Base-by-base conservation (phyloP, 1,139 yeast genomes). In the Scheffersomyces lignicola region DNA sequence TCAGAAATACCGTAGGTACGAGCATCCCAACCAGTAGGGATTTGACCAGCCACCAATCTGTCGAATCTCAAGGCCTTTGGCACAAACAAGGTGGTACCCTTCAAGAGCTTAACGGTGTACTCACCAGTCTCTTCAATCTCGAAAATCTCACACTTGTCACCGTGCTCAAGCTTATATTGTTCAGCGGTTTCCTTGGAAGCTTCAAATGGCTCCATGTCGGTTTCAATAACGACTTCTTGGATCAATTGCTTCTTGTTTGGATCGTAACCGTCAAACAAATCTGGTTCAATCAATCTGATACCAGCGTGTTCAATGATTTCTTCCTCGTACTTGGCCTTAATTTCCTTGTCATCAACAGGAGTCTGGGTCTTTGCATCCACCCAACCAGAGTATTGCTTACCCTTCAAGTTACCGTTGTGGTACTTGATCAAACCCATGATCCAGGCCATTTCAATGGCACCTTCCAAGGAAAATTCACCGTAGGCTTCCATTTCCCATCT, bases 361-460 rank as follows among this genome's bases (percentile, higher is more conserved):
- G 80, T 80, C 52, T 78, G 83, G 43, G 96, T 81, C 77, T 92
- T 90, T 47, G 96, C 82, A 59, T 92, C 98, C 50, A 92, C 86
- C 98, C 98, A 92, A 50, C 97, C 97, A 38, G 94, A 75, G 72
- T 89, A 89, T 47, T 78, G 80, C 56, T 74, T 73, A 58, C 96
- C 96, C 79, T 90, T 90, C 62, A 90, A 76, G 62, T 80, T 79
- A 68, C 97, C 97, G 49, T 87, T 88, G 62, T 83, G 89, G 72
- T 92, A 92, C 66, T 86, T 87, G 69, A 92, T 89, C 61, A 85
- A 77, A 49, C 97, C 97, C 97, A 92, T 92, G 51, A 92, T 89
- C 97, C 97, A 92, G 35, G 98, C 97, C 96, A 92, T 90, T 73
- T 92, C 98, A 59, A 92, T 85, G 57, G 96, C 85, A 58, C 98